Conservation (phyloP, 2,329 filamentous ascomycete genomes). For the Verticillium klebahnii region DNA sequence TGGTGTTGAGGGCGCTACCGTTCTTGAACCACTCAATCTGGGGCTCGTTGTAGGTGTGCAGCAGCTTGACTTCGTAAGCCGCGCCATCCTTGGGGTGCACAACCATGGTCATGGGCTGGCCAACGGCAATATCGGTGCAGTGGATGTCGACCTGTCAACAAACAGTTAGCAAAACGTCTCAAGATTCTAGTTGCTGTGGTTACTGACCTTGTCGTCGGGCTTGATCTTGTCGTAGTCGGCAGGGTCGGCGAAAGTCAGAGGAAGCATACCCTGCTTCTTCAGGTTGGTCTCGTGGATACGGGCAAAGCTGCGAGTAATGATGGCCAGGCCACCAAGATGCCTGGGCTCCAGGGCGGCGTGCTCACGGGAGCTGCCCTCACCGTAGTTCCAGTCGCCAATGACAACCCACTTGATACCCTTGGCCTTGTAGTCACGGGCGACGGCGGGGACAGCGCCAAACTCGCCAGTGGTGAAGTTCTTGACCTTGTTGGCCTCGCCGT, state of each 20-base stretch:
- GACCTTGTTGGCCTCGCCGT: constrained; percentile 96
- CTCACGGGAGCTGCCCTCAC: constrained; percentile 95
- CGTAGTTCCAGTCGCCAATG: constrained; percentile 99
- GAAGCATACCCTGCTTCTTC: constrained; percentile 99
- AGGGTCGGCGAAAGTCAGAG: constrained; percentile 88
- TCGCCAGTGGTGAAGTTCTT: constrained; percentile 83
- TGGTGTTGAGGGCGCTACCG: constrained; percentile 94
- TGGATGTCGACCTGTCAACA: constrained; percentile 66
- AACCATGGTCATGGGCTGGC: constrained; percentile 85
- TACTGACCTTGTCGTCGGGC: constrained; percentile 73
- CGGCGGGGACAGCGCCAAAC: constrained; percentile 83
- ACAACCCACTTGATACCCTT: constrained; percentile 97
- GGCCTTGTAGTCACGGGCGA: constrained; percentile 97
- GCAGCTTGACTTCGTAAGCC: constrained; percentile 75
- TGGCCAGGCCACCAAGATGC: constrained; percentile 93
- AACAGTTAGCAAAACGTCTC: not conserved
- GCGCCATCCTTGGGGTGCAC: constrained; percentile 85
- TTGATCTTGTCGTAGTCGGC: constrained; percentile 98
- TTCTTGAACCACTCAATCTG: constrained; percentile 99
- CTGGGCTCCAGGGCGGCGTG: constrained; percentile 96
- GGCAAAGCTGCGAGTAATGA: constrained; percentile 92
- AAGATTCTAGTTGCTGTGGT: not conserved
- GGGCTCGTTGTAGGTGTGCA: constrained; percentile 96
- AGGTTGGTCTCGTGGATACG: constrained; percentile 99
- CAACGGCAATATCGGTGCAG: constrained; percentile 84